These are phyloP conservation scores for Mycena crocata DNA, from an alignment of 768 basidiomycete genomes.

Conservation along the genomic window DNA sequence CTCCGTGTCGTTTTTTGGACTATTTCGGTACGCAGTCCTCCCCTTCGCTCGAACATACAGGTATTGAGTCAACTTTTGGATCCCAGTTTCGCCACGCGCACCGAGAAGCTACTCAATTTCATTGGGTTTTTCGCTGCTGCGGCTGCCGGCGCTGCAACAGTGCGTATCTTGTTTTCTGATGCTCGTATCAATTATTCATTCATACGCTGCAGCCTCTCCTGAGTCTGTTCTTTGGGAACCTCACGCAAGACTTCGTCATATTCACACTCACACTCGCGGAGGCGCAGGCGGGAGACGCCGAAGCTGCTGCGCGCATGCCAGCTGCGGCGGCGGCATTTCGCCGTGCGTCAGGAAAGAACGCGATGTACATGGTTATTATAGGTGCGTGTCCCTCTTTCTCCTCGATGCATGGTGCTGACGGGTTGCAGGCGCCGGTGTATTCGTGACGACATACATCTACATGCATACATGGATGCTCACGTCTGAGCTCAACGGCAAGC, in stretches of 20 bases:
- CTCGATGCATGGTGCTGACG: neutral
- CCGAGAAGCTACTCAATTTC: slow-evolving; percentile 73
- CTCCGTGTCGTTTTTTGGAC: slow-evolving; percentile 14
- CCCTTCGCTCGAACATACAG: neutral
- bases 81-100: slow-evolving; percentile 68
- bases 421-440: slow-evolving; percentile 63
- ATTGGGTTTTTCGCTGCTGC: slow-evolving; percentile 80
- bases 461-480: slow-evolving; percentile 81
- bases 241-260: slow-evolving; percentile 77
- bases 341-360: slow-evolving; percentile 61
- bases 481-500: slow-evolving; percentile 83
- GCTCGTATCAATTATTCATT: too few relatives aligned
- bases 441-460: slow-evolving; percentile 77
- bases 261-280: slow-evolving; percentile 55
- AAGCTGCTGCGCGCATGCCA: slow-evolving; percentile 44
- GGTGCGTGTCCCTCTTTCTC: slow-evolving; percentile 50
- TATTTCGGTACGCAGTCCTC: slow-evolving; percentile 9
- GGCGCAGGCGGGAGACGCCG: slow-evolving; percentile 34
- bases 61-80: neutral
- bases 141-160: slow-evolving; percentile 69
- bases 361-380: slow-evolving; percentile 72
- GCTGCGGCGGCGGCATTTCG: slow-evolving; percentile 64
- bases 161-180: too few relatives aligned
- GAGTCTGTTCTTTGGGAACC: slow-evolving; percentile 86
- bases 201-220: slow-evolving; percentile 85